These are phyloP conservation scores for Nissolia schottii DNA, from an alignment of 306 rosid species.

Conservation along the genomic window DNA sequence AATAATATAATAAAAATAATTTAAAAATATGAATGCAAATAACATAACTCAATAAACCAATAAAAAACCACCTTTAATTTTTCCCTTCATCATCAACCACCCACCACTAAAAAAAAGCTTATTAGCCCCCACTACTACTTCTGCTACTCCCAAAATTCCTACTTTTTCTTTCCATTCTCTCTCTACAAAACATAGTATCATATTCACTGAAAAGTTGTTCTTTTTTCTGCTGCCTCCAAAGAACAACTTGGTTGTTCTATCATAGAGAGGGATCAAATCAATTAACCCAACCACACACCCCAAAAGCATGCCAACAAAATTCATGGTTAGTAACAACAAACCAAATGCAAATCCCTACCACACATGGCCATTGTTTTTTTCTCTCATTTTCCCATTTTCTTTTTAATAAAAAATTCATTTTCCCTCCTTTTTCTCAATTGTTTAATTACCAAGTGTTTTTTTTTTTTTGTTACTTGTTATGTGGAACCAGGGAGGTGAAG, in stretches of 20 bases:
- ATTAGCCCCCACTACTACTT: not conserved
- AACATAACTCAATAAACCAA: too few relatives aligned
- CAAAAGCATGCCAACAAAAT: slow-evolving; percentile 21
- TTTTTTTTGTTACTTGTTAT: not conserved
- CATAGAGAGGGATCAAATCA: slow-evolving; percentile 17
- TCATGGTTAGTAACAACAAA: slow-evolving; percentile 39
- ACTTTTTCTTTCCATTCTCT: not conserved
- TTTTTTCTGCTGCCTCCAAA: not conserved
- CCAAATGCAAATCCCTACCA: not conserved
- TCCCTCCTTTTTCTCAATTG: not conserved
- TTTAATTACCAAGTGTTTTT: not conserved
- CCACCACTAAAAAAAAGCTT: slow-evolving; percentile 36
- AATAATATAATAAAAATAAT: too few relatives aligned
- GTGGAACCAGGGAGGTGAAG: slow-evolving; percentile 33
- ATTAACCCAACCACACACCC: not conserved
- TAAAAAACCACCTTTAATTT: slow-evolving; percentile 28
- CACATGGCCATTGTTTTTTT: not conserved
- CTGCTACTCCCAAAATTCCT: not conserved
- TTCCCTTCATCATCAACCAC: slow-evolving; percentile 29
- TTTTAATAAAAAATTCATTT: not conserved
- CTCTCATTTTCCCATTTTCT: not conserved
- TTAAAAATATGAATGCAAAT: too few relatives aligned
- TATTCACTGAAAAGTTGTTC: slow-evolving; percentile 6
- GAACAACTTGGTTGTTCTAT: slow-evolving; percentile 2
- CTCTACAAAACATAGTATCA: not conserved